These are phyloP conservation scores for Eucalyptus coolabah DNA, from an alignment of 345 rosid genomes.

Conservation along the genomic window DNA sequence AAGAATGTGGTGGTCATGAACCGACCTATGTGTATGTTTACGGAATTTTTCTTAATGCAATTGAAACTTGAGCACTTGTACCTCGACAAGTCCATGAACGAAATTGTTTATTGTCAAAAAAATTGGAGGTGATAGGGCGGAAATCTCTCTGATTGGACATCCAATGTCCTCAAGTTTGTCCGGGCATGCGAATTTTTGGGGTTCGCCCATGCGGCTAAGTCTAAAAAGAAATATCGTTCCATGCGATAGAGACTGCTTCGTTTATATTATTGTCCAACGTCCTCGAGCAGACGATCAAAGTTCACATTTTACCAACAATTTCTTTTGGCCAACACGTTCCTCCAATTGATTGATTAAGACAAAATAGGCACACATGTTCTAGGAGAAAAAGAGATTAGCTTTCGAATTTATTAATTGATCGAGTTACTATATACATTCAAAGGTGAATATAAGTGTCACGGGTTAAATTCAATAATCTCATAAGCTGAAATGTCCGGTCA, in stretches of 20 bases:
- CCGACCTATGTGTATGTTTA: background rate
- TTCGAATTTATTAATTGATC: background rate
- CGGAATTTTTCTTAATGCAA: background rate
- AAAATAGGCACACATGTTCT: background rate
- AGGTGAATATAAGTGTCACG: background rate
- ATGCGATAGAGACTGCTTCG: background rate
- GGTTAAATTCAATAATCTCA: background rate
- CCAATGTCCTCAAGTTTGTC: background rate
- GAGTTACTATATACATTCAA: background rate
- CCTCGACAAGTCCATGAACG: background rate
- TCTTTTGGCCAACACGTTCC: background rate
- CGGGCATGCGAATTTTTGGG: background rate
- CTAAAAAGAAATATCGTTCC: background rate
- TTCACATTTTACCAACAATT: background rate
- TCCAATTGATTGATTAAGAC: background rate
- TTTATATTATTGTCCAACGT: background rate
- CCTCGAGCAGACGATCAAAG: background rate
- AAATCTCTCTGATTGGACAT: background rate
- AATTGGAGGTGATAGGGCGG: background rate
- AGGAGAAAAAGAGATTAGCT: background rate
- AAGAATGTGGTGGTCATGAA: background rate
- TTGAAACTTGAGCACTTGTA: background rate
- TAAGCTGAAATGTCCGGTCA: background rate
- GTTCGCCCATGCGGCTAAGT: background rate
- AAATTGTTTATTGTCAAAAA: background rate